phyloP scores from a whole-genome alignment of 192 early-diverging fungal genomes.

The Coemansia sp. region DNA sequence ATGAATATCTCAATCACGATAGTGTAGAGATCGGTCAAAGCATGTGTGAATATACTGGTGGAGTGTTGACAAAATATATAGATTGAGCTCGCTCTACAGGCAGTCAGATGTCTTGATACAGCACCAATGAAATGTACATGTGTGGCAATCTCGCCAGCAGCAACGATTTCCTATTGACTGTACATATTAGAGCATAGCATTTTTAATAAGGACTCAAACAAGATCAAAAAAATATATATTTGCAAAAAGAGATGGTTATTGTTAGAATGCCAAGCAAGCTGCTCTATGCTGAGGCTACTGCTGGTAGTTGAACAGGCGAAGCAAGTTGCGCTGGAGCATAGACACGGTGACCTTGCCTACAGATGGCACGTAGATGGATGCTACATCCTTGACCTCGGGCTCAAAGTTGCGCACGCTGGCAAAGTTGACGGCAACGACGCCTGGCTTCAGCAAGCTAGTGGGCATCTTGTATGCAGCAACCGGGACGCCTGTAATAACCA shows the following conservation, averaged over 20 bases:
- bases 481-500: constrained; percentile 98
- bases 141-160: too few species aligned
- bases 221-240: constrained; percentile 1
- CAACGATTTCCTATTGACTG: too few species aligned
- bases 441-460: constrained; percentile 88
- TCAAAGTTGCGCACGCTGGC: constrained; percentile 96
- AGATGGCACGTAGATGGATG: constrained; percentile 93
- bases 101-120: too few species aligned
- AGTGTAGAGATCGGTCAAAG: too few species aligned
- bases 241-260: neutral
- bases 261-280: neutral
- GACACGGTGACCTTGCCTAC: constrained; percentile 99
- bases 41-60: too few species aligned
- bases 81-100: too few species aligned
- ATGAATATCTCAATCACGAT: too few species aligned
- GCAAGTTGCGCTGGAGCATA: constrained; percentile 96
- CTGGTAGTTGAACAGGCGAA: constrained; percentile 83
- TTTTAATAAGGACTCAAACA: too few species aligned
- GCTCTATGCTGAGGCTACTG: constrained; percentile 12
- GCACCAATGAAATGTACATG: too few species aligned
- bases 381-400: constrained; percentile 89
- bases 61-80: too few species aligned
- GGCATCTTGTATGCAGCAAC: constrained; percentile 85
- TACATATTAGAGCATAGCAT: too few species aligned
- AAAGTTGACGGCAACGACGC: constrained; percentile 98